Percentiles rank a stretch among this genome's conserved stretches.
These are phyloP conservation scores for Clarireedia hainanense DNA, from an alignment of 2,329 filamentous ascomycete species.

Conservation along the genomic window DNA sequence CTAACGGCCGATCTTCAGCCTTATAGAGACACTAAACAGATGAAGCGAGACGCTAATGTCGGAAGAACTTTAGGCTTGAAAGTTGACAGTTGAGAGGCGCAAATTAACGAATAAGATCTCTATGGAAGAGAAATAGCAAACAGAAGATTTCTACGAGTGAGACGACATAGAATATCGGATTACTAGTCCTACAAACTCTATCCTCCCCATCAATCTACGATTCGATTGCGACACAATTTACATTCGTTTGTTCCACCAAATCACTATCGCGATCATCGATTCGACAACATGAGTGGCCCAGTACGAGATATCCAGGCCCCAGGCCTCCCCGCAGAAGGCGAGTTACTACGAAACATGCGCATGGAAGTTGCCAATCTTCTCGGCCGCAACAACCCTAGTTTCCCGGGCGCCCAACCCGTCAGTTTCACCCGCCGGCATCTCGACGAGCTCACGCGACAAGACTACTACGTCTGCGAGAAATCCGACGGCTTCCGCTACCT, in stretches of 20 bases:
- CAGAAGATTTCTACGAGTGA: neutral
- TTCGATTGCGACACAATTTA: no score
- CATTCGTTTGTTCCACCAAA: no score
- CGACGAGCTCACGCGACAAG: slow-evolving; percentile 68
- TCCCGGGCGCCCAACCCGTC: slow-evolving; percentile 90
- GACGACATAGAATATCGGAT: neutral
- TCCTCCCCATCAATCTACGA: no score
- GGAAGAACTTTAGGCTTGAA: neutral
- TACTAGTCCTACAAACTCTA: no score
- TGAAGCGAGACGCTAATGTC: neutral
- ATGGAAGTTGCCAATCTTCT: slow-evolving; percentile 69
- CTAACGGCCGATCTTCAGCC: slow-evolving; percentile 7
- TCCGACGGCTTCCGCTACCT: slow-evolving; percentile 93
- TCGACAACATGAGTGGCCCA: slow-evolving; percentile 15
- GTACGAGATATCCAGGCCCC: slow-evolving; percentile 43
- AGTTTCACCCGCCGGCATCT: slow-evolving; percentile 81
- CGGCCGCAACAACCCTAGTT: slow-evolving; percentile 57
- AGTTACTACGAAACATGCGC: slow-evolving; percentile 55
- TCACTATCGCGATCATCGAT: no score
- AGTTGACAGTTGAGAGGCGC: neutral
- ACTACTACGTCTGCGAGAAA: slow-evolving; percentile 98
- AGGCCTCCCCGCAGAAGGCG: slow-evolving; percentile 57
- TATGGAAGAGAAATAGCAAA: neutral
- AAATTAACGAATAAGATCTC: neutral
- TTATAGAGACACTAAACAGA: slow-evolving; percentile 3